Percentiles rank a stretch among this genome's conserved stretches.
These are phyloP conservation scores for Candida anglica DNA, from an alignment of 805 yeast genomes.

Conservation along the genomic window DNA sequence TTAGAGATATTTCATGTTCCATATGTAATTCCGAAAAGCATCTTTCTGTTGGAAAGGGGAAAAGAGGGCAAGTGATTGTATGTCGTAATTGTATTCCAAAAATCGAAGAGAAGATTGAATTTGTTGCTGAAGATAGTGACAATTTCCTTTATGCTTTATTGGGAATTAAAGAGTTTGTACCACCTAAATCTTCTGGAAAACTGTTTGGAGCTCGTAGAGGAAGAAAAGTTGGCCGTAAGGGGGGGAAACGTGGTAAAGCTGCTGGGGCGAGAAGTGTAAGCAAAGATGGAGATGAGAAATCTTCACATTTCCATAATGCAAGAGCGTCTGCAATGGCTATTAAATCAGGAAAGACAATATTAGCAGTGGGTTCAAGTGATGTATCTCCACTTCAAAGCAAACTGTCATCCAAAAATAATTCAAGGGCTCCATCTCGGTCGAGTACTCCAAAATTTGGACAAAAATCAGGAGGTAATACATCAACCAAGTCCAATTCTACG, in stretches of 20 bases:
- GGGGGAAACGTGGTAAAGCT: slow-evolving; percentile 12
- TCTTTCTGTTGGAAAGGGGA: slow-evolving; percentile 26
- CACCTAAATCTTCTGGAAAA: slow-evolving; percentile 14
- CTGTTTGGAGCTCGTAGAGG: slow-evolving; percentile 20
- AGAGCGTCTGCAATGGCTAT: slow-evolving; percentile 27
- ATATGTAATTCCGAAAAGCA: slow-evolving; percentile 40
- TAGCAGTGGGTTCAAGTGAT: slow-evolving; percentile 34
- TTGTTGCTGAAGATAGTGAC: slow-evolving; percentile 45
- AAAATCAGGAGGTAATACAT: neutral
- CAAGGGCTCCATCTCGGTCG: neutral
- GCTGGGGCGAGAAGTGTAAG: slow-evolving; percentile 5
- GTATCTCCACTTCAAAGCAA: slow-evolving; percentile 5
- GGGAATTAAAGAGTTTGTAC: slow-evolving; percentile 42
- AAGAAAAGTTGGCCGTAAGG: slow-evolving; percentile 26
- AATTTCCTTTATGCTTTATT: slow-evolving; percentile 43
- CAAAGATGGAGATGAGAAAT: slow-evolving; percentile 4
- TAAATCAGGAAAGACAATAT: slow-evolving; percentile 35
- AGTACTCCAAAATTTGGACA: neutral
- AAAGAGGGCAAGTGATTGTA: slow-evolving; percentile 20
- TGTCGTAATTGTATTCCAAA: slow-evolving; percentile 40
- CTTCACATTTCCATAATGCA: slow-evolving; percentile 27
- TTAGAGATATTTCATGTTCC: slow-evolving; percentile 48
- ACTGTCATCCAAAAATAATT: neutral
- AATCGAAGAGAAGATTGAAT: slow-evolving; percentile 9
- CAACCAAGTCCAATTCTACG: slow-evolving; percentile 4